Base-by-base conservation (phyloP, 371 early-diverging fungal genomes). In the Cokeromyces recurvatus region DNA sequence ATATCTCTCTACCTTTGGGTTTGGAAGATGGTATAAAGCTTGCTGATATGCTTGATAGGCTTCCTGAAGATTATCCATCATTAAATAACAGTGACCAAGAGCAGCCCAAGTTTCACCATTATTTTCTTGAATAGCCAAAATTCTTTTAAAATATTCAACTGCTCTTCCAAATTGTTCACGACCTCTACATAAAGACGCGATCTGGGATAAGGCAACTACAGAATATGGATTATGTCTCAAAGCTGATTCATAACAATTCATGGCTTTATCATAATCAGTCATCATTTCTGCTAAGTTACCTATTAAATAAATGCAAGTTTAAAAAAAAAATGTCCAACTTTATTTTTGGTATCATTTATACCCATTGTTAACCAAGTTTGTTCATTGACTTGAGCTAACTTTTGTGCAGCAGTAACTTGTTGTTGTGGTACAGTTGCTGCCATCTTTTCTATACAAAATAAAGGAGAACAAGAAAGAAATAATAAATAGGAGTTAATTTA, bases 101-200 rank as follows among this genome's bases (percentile, higher is more conserved):
- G 91, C 86, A 3, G 90, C 91, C 94, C 94, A 94, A 21, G 87
- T 82, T 48, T 94, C 92, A 22, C 94, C 94, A 58, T 90, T 90
- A 31, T 64, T 65, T 16, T 71, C 72, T 50, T 93, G 86, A 35
- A 92, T 82, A 50, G 74, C 66, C n/a, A 95, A 62, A 20, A 34
- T 34, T 11, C 35, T 5, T n/a, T 34, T 40, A 2, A 40, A 45
- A 19, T 31, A 43, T 1, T 48, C 43, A 4, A 43, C 52, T 53
- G 77, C 80, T 64, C 68, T 74, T 21, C 56, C 60, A 55, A 76
- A 78, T 32, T 77, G 82, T 53, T 89, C 88, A 44, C 80, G 68
- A 12, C 78, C 65, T 53, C 85, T 65, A 65, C 82, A 88, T 27
- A 89, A 68, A 15, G 82, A 73, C 15, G 87, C 90, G 38, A 85